phyloP scores from a whole-genome alignment of 495 filamentous ascomycete genomes.

The Lasiosphaeriaceae sp. region DNA sequence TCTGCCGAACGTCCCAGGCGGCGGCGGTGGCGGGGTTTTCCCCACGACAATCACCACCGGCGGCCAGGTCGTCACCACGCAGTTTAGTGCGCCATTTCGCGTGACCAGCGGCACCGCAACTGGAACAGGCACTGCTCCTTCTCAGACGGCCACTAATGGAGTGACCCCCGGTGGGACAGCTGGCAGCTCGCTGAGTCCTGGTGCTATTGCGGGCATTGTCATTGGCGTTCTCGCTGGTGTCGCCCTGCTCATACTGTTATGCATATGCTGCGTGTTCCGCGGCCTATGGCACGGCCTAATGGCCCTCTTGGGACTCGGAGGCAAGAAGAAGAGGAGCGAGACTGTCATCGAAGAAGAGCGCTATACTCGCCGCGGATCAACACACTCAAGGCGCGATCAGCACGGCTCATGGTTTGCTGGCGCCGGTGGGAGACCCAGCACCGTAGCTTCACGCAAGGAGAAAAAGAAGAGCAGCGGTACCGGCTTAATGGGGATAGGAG shows the following conservation, averaged over 20 bases:
- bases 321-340: conserved; percentile 46
- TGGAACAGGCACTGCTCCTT: conserved; percentile 30
- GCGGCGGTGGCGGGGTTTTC: conserved; percentile 31
- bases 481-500: conserved; percentile 55
- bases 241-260: conserved; percentile 66
- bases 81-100: conserved; percentile 59
- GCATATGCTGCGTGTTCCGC: conserved; percentile 68
- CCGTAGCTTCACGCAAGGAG: conserved; percentile 51
- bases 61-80: conserved; percentile 35
- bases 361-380: conserved; percentile 52
- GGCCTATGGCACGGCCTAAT: conserved; percentile 61
- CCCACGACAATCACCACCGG: conserved; percentile 37
- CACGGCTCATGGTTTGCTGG: conserved; percentile 66
- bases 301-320: conserved; percentile 61
- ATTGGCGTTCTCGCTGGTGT: conserved; percentile 80
- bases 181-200: conserved; percentile 62
- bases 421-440: conserved; percentile 44
- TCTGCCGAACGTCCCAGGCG: conserved; percentile 23
- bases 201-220: conserved; percentile 93
- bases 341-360: conserved; percentile 65
- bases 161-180: conserved; percentile 28
- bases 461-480: conserved; percentile 48
- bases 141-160: conserved; percentile 40
- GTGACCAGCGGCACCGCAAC: conserved; percentile 60
- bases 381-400: conserved; percentile 29